phyloP scores from a whole-genome alignment of 768 basidiomycete genomes.

The Podaxis sp. region DNA sequence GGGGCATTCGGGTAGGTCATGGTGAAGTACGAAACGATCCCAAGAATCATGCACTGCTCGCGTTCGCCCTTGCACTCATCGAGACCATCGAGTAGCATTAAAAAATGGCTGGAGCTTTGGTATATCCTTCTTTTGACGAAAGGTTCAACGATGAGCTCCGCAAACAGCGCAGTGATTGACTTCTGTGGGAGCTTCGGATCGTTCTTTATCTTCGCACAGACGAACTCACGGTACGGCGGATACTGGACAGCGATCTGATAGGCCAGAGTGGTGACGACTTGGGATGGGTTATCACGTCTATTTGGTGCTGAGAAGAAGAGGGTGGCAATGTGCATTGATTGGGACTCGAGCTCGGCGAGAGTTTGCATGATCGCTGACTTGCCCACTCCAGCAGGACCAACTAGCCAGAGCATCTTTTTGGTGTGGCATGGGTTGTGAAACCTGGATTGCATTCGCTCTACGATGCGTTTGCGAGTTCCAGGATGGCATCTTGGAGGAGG shows the following conservation, averaged over 20 bases:
- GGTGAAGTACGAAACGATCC: not conserved
- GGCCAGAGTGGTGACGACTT: not conserved
- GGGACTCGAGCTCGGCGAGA: not conserved
- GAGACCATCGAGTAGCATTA: not conserved
- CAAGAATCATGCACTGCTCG: not conserved
- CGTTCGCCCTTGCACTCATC: not conserved
- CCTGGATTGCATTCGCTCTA: not conserved
- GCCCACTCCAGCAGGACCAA: not conserved
- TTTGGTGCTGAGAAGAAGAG: not conserved
- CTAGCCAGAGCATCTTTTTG: not conserved
- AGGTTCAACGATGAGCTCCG: not conserved
- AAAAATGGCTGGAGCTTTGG: not conserved
- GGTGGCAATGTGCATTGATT: not conserved
- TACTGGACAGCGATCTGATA: not conserved
- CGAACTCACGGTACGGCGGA: not conserved
- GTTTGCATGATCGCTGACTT: not conserved
- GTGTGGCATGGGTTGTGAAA: not conserved
- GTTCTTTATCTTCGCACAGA: not conserved
- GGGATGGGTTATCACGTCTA: not conserved
- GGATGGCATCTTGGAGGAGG: not conserved
- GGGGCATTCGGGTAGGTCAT: not conserved
- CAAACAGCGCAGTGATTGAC: not conserved
- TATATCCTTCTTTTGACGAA: not conserved
- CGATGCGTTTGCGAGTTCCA: not conserved
- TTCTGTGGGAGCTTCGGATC: not conserved